phyloP scores from a whole-genome alignment of 2,329 filamentous ascomycete species.

The Penicillium nordicum region DNA sequence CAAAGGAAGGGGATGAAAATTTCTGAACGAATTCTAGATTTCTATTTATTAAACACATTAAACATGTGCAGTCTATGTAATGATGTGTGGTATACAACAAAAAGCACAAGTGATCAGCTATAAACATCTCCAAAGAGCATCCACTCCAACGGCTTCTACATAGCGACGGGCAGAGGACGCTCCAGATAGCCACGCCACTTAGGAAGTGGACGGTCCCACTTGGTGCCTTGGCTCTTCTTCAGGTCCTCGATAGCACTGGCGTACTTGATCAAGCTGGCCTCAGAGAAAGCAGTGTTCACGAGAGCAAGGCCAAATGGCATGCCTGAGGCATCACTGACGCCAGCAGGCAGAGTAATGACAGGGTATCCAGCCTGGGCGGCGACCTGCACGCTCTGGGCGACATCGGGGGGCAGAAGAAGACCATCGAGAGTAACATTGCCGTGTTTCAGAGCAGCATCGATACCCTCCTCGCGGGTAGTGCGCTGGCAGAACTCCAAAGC shows the following conservation, averaged over 20 bases:
- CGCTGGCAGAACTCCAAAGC: conserved; percentile 61
- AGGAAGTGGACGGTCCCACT: conserved; percentile 50
- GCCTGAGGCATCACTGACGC: conserved; percentile 51
- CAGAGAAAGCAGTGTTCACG: conserved; percentile 60
- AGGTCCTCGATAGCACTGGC: conserved; percentile 63
- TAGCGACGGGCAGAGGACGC: conserved; percentile 36
- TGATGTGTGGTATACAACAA: conserved; percentile 7
- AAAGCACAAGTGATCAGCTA: background rate
- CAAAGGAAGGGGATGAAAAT: background rate
- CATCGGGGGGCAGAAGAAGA: conserved; percentile 65
- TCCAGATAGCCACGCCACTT: conserved; percentile 53
- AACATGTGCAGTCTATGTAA: conserved; percentile 3
- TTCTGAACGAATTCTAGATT: background rate
- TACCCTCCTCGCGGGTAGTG: conserved; percentile 61
- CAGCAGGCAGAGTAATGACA: conserved; percentile 65
- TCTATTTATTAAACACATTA: conserved; percentile 8
- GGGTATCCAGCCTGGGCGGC: conserved; percentile 75
- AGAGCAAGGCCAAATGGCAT: conserved; percentile 63
- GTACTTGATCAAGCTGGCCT: conserved; percentile 57
- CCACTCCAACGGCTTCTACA: conserved; percentile 8
- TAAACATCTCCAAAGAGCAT: background rate
- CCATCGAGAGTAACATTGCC: conserved; percentile 52
- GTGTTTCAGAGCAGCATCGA: conserved; percentile 62
- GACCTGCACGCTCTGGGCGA: conserved; percentile 65
- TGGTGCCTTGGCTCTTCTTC: conserved; percentile 43